Evolutionary conservation across 148 eudicot species (phyloP), one percentile per base, ranked within the genome.

Genomic region (Nepenthes mirabilis): DNA sequence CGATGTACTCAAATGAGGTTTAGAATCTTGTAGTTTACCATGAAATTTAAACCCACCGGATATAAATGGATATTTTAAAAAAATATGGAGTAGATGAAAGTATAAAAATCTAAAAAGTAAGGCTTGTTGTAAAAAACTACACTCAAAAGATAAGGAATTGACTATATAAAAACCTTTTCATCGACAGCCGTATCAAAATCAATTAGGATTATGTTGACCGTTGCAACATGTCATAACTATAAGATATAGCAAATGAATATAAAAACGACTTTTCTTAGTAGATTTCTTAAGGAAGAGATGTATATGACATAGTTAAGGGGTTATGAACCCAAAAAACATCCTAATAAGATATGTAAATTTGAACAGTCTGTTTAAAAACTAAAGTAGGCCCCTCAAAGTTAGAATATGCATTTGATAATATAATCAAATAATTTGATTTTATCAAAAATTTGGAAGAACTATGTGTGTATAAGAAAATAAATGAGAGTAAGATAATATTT

Each of bases 181-280:
- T 10, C 34, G 32, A 9, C 32, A 6, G 57, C 57, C 14, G 5
- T 14, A 5, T 32, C 43, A 14, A 33, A 47, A 32, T 45, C 55
- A 2, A 13, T 60, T 5, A 33, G 40, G 37, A 60, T 60, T 33
- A 33, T 60, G 1, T 32, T 60, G 9, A 36, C 37, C 2, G 11
- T 47, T 11, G 40, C 54, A 14, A 33, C 53, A 47, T 11, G 4
- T 11, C 11, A 47, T 5, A 36, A 47, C 8, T 60, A 49, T 2
- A 36, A 45, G 33, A 45, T 60, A 6, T 48, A 14, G 13, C 43
- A 47, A 48, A 45, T 47, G 52, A 54, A 60, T 47, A 37, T 60
- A 1, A 60, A 60, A 33, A 60, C 35, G 11, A 49, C 64, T 2
- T 60, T 60, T 53, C 33, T 60, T 6, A 47, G 47, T 47, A 49